Evolutionary conservation across 1,284 basidiomycete species (phyloP), one percentile per base, ranked within the genome.

Genomic region (Apiotrichum montevideense): DNA sequence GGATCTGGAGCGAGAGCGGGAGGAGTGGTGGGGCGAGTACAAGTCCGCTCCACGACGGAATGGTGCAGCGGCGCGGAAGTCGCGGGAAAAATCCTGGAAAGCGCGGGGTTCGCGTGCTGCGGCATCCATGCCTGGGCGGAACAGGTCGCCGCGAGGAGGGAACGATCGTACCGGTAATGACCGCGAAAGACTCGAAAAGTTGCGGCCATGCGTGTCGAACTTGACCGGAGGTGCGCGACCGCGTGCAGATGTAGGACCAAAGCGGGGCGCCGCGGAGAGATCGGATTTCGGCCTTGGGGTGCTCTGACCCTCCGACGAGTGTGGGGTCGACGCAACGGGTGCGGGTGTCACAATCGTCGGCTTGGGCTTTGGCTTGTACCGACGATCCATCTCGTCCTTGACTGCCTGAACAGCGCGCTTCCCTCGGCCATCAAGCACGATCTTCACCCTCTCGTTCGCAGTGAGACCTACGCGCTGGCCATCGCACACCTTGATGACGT

Each of bases 371-470:
- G 71, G 71, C 42, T 66, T 86, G 83, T 64, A 79, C 79, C 65
- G 82, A 43, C 82, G 55, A 81, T 81, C 72, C 85, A 90, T 63
- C 74, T 79, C 72, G 75, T 81, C 54, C 51, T 78, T 73, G 56
- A 77, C 77, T 1, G 76, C 74, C 45, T 71, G 69, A 34, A 70
- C 68, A 45, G 76, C 73, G 41, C 73, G 63, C 42, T 68, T 57
- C 1, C 78, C 75, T 32, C 78, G 72, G 9, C 74, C 75, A 64
- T 82, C 80, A 35, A 78, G 62, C n/a, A 78, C 74, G 35, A 79
- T 75, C 35, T 65, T 72, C 57, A 65, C 70, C 56, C 59, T 64
- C 63, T 67, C 75, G 54, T 59, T 52, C 39, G 62, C 58, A 11
- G 55, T 56, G 57, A 72, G 53, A 37, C 76, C 74, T 13, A 79